Conservation (phyloP, 2,329 filamentous ascomycete species). For the Coniochaeta sp. region DNA sequence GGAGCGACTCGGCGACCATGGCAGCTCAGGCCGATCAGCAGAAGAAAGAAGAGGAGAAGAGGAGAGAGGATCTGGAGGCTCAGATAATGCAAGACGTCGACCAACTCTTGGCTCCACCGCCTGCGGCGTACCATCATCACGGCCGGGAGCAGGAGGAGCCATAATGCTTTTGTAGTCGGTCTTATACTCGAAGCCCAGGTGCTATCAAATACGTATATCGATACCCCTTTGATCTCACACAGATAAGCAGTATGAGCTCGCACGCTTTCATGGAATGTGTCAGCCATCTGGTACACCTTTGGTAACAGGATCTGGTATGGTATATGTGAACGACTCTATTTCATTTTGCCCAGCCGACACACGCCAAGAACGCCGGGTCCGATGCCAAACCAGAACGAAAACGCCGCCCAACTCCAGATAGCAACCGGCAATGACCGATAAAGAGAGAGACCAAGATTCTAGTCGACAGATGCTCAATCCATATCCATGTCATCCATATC, state of each 20-base stretch:
- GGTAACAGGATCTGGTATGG: background rate
- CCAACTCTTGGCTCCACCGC: constrained; percentile 35
- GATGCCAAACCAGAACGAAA: background rate
- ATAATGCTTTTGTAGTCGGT: background rate
- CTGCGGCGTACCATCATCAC: constrained; percentile 30
- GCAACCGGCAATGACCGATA: background rate
- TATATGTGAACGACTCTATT: background rate
- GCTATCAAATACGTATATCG: background rate
- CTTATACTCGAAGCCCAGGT: background rate
- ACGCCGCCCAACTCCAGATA: constrained; percentile 1
- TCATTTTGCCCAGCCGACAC: background rate
- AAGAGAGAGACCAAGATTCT: background rate
- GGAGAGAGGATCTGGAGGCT: constrained; percentile 30
- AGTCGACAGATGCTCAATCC: constrained; percentile 22
- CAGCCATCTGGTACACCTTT: background rate
- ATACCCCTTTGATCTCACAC: background rate
- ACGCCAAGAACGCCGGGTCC: background rate
- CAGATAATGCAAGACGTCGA: constrained; percentile 38
- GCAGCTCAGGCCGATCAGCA: constrained; percentile 20
- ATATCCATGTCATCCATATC: constrained; percentile 32
- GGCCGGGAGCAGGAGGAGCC: constrained; percentile 14
- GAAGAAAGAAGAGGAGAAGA: constrained; percentile 21
- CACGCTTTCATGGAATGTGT: background rate
- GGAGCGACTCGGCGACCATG: constrained; percentile 17
- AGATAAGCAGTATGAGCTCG: background rate